Percentiles rank a stretch among this genome's conserved stretches.
Conservation (phyloP, 345 rosid species). For the Rhodamnia rubescens region DNA sequence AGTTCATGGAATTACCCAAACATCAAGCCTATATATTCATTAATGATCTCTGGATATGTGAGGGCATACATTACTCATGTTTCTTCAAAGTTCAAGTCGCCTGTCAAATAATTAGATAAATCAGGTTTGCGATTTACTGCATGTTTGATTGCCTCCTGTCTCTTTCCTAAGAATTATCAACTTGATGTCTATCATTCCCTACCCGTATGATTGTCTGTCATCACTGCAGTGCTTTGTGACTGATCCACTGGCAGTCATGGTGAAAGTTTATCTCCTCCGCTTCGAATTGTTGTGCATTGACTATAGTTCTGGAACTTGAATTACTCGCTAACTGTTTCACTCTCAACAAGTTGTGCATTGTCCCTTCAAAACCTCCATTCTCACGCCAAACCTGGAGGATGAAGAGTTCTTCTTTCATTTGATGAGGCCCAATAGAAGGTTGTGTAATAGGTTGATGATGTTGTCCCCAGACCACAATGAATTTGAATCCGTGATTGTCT, state of each 20-base stretch:
- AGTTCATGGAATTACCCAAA: neutral
- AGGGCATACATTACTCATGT: neutral
- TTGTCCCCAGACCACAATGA: neutral
- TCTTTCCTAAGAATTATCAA: neutral
- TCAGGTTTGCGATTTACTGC: neutral
- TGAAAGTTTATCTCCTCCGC: neutral
- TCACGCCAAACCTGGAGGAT: neutral
- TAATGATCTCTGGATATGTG: neutral
- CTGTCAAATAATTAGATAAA: neutral
- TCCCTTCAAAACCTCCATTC: neutral
- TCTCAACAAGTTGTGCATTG: neutral
- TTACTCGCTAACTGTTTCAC: neutral
- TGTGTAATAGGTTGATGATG: neutral
- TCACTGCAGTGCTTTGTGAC: neutral
- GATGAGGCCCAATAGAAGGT: neutral
- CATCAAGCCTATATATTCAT: neutral
- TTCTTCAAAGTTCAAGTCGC: neutral
- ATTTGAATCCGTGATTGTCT: neutral
- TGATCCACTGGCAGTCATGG: neutral
- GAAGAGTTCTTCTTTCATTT: neutral
- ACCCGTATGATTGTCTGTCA: neutral
- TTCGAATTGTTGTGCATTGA: neutral
- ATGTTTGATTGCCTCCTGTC: neutral
- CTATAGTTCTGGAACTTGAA: neutral
- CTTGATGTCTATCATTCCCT: neutral